Evolutionary conservation across 2,329 filamentous ascomycete species (phyloP).

Genomic region (Colletotrichum acutatum): DNA sequence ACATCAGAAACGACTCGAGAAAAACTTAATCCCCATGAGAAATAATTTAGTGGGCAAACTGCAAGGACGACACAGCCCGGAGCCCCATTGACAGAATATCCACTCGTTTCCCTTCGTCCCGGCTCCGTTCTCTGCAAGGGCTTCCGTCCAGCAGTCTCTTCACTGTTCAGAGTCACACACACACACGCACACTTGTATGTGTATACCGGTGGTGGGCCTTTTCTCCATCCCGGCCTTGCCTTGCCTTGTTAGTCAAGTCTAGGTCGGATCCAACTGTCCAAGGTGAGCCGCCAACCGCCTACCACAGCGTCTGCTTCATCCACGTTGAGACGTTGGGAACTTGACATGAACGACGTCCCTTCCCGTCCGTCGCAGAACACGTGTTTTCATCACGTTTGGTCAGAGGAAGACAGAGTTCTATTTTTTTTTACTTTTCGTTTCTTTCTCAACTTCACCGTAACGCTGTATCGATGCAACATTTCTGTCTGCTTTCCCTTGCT

Average conservation of each 20-base stretch:
- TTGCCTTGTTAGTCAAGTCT: not conserved
- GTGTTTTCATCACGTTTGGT: slow-evolving; percentile 22
- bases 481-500: not conserved
- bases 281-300: not conserved
- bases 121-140: slow-evolving; percentile 4
- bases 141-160: not conserved
- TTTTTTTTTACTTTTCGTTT: not conserved
- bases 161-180: not conserved
- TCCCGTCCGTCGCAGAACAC: slow-evolving; percentile 13
- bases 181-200: not conserved
- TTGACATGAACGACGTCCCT: not conserved
- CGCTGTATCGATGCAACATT: not conserved
- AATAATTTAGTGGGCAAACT: not conserved
- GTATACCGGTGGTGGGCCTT: not conserved
- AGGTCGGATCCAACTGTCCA: not conserved
- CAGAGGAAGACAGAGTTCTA: slow-evolving; percentile 1
- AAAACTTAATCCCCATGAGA: slow-evolving; percentile 3
- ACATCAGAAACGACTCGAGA: not conserved
- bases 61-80: slow-evolving; percentile 1
- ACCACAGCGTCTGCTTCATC: slow-evolving; percentile 18
- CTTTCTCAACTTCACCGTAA: not conserved
- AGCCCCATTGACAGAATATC: slow-evolving; percentile 18
- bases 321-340: slow-evolving; percentile 28
- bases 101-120: slow-evolving; percentile 21
- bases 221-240: not conserved